These are phyloP conservation scores for Aschersonia sp. DNA, from an alignment of 2,329 filamentous ascomycete genomes.

Conservation along the genomic window DNA sequence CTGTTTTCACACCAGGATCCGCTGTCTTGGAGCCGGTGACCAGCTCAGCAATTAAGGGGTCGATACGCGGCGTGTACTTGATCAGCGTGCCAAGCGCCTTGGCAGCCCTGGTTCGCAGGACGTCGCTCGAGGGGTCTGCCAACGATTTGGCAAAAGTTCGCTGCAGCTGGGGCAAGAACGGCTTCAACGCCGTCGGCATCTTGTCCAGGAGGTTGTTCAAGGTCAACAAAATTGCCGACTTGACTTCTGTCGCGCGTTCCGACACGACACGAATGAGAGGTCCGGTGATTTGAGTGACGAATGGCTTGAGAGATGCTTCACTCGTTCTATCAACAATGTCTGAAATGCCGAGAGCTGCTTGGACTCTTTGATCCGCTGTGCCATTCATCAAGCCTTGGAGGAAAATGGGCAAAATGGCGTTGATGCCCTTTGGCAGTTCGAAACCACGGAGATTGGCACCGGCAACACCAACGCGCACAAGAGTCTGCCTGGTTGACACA, in stretches of 20 bases:
- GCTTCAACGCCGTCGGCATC: conserved; percentile 88
- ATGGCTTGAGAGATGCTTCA: conserved; percentile 76
- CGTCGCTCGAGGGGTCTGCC: conserved; percentile 82
- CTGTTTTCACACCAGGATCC: conserved; percentile 76
- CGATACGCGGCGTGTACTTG: conserved; percentile 86
- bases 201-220: conserved; percentile 93
- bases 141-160: conserved; percentile 93
- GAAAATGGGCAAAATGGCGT: conserved; percentile 90
- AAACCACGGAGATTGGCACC: conserved; percentile 81
- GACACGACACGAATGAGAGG: conserved; percentile 96
- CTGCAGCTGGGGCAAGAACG: conserved; percentile 91
- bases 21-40: conserved; percentile 86
- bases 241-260: conserved; percentile 90
- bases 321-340: conserved; percentile 91
- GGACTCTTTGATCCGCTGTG: conserved; percentile 77
- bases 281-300: conserved; percentile 94
- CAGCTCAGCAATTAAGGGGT: conserved; percentile 82
- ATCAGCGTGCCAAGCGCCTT: conserved; percentile 92
- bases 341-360: conserved; percentile 83
- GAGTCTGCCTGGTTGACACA: conserved; percentile 67
- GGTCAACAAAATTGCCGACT: conserved; percentile 83
- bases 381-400: conserved; percentile 96
- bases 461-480: conserved; percentile 78
- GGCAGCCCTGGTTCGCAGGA: conserved; percentile 74
- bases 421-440: conserved; percentile 88